These are phyloP conservation scores for Plantago coronopus DNA, from an alignment of 305 asterid species.

Conservation along the genomic window DNA sequence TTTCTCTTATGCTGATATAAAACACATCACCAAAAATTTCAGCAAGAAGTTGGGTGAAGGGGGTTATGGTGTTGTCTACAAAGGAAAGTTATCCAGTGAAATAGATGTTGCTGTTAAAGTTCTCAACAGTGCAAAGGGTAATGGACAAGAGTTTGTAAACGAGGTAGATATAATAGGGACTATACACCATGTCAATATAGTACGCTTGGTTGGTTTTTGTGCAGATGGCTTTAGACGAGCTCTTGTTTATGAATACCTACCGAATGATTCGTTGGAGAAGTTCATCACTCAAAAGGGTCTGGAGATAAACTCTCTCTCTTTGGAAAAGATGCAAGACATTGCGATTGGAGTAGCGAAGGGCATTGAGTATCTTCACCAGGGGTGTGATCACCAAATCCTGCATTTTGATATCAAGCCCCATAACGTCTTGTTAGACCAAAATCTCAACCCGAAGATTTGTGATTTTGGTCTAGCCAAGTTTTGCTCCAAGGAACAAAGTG, in stretches of 20 bases:
- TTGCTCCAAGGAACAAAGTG: constrained; percentile 37
- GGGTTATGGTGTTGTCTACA: constrained; percentile 35
- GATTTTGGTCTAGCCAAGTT: constrained; percentile 38
- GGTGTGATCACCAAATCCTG: constrained; percentile 39
- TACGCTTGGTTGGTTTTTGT: constrained; percentile 37
- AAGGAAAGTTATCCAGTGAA: constrained; percentile 33
- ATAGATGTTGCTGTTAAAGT: constrained; percentile 36
- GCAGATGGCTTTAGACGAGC: constrained; percentile 40
- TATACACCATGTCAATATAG: constrained; percentile 43
- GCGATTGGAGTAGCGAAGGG: constrained; percentile 40
- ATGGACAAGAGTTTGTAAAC: constrained; percentile 42
- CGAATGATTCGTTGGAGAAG: constrained; percentile 39
- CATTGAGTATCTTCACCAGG: constrained; percentile 46
- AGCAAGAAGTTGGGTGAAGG: constrained; percentile 37
- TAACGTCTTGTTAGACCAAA: constrained; percentile 30
- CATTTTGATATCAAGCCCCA: constrained; percentile 45
- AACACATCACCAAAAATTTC: constrained; percentile 28
- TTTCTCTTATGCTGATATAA: constrained; percentile 33
- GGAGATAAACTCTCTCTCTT: constrained; percentile 14
- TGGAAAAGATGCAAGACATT: constrained; percentile 30
- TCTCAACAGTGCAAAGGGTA: constrained; percentile 30
- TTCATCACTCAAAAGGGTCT: constrained; percentile 21
- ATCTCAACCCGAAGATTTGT: constrained; percentile 27
- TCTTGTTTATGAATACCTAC: constrained; percentile 31
- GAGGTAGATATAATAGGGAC: constrained; percentile 37